phyloP scores from a whole-genome alignment of 768 basidiomycete species.

The Coprinopsis cinerea region DNA sequence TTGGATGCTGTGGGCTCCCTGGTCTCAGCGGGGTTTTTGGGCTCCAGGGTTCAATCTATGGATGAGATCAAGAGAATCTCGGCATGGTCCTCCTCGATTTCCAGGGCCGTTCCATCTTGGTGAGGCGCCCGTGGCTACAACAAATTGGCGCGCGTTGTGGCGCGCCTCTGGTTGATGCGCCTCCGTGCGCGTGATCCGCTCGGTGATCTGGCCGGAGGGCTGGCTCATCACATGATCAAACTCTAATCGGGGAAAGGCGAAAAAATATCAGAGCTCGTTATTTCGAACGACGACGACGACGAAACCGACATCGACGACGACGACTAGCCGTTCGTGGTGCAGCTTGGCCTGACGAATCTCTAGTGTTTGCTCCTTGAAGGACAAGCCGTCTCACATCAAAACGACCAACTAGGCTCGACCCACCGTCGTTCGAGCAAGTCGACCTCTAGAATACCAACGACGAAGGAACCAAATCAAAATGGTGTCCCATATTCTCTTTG shows the following conservation, averaged over 20 bases:
- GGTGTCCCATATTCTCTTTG: constrained; percentile 87
- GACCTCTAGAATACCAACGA: background rate
- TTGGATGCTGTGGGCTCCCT: too few species aligned
- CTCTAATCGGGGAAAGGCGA: background rate
- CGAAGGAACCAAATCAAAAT: constrained; percentile 27
- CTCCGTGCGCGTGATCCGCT: background rate
- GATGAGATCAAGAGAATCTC: too few species aligned
- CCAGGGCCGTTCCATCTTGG: too few species aligned
- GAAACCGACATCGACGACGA: constrained; percentile 1
- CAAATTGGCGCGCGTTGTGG: too few species aligned
- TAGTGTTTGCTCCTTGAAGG: background rate
- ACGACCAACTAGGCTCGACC: background rate
- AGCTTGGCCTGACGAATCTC: background rate
- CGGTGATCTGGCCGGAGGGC: background rate
- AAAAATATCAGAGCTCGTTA: constrained; percentile 3
- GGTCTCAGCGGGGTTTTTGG: too few species aligned
- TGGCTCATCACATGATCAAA: constrained; percentile 3
- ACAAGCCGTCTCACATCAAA: background rate
- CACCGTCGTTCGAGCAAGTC: background rate
- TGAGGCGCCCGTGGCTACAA: too few species aligned
- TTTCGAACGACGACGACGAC: constrained; percentile 8
- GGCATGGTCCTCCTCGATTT: too few species aligned
- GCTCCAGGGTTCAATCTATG: too few species aligned
- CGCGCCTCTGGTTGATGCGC: too few species aligned
- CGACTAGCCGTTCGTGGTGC: constrained; percentile 4